Evolutionary conservation across 176 grass and related monocot genomes (phyloP).

Genomic region (Cenchrus fungigraminus): DNA sequence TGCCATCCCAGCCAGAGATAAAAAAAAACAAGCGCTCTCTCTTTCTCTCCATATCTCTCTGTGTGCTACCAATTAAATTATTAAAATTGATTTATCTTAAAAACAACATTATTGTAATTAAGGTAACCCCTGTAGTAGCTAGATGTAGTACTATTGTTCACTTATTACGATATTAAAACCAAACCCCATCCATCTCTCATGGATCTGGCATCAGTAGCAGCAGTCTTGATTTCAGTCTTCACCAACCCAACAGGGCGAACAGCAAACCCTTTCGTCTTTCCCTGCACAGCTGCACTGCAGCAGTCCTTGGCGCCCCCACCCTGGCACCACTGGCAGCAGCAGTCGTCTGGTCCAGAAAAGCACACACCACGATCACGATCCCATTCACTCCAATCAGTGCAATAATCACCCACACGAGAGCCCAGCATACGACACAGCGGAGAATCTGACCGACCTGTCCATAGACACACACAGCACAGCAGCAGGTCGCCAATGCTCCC

Average conservation of each 20-base stretch:
- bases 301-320: conserved; percentile 1
- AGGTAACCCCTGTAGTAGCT: background rate
- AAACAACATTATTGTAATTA: too few relatives aligned
- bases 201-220: background rate
- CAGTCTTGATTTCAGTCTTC: background rate
- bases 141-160: background rate
- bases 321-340: background rate
- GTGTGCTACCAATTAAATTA: background rate
- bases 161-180: background rate
- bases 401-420: background rate
- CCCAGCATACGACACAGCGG: too few relatives aligned
- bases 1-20: background rate
- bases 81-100: background rate
- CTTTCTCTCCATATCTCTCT: too few relatives aligned
- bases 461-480: too few relatives aligned
- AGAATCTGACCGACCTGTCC: background rate
- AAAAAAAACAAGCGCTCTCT: background rate
- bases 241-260: conserved; percentile 23
- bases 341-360: conserved; percentile 42
- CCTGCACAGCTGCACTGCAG: background rate
- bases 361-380: background rate
- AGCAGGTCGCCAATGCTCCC: too few relatives aligned
- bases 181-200: background rate
- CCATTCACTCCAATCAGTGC: conserved; percentile 4
- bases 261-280: background rate